Percentiles rank a stretch among this genome's conserved stretches.
phyloP scores from a whole-genome alignment of 192 early-diverging fungal species.

The Oehlia diaphana region DNA sequence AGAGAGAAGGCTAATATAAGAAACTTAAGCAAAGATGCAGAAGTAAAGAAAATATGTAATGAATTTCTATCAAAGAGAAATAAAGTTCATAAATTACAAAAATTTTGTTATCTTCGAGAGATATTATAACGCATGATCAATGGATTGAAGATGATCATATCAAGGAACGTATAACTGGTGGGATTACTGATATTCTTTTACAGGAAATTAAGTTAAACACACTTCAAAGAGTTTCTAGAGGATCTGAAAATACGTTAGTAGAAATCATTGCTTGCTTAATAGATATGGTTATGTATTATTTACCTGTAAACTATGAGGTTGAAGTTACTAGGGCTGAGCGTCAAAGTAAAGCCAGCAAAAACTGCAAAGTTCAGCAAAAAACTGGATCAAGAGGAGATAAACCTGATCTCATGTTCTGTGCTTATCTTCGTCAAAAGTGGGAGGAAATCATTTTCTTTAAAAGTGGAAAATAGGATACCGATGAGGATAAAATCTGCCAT shows the following conservation, averaged over 20 bases:
- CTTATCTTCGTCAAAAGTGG: conserved; percentile 5
- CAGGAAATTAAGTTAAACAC: conserved; percentile 14
- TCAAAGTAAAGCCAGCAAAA: conserved; percentile 12
- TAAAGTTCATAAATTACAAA: conserved; percentile 1
- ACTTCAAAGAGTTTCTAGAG: conserved; percentile 2
- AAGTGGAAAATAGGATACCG: conserved; percentile 7
- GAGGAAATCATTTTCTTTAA: conserved; percentile 21
- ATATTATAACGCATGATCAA: conserved; percentile 14
- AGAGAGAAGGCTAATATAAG: conserved; percentile 18
- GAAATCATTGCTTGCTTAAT: conserved; percentile 8
- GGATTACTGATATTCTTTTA: conserved; percentile 25
- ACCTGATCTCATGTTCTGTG: conserved; percentile 6
- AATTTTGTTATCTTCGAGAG: conserved; percentile 6
- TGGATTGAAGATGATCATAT: conserved; percentile 7
- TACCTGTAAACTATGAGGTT: conserved; percentile 11
- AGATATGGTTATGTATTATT: conserved; percentile 8
- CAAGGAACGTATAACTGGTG: not conserved
- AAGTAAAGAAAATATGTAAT: conserved; percentile 3
- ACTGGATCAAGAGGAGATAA: conserved; percentile 19
- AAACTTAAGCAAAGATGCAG: conserved; percentile 11
- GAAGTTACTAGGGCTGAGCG: not conserved
- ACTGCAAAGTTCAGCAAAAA: conserved; percentile 2
- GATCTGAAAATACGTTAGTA: conserved; percentile 10
- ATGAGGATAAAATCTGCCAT: not conserved
- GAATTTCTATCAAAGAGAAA: conserved; percentile 13